Base-by-base conservation (phyloP, 345 rosid species). In the Toxicodendron radicans region DNA sequence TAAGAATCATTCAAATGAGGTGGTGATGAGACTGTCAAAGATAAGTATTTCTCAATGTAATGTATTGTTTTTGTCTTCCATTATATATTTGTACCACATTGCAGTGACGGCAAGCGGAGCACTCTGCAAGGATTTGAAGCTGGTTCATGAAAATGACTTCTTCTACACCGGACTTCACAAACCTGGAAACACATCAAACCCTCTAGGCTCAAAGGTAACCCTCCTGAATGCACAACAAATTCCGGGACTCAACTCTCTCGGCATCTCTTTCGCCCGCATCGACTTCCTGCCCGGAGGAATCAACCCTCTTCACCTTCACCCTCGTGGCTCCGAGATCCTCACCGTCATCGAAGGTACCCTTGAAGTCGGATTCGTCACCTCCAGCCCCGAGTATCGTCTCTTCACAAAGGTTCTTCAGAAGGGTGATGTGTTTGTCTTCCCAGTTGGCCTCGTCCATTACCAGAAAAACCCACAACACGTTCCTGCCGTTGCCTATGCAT, bases 231-330 rank as follows among this genome's bases (percentile, higher is more conserved):
- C 17, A 3, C 51, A 14, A 11, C 49, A 52, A 16, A 13, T 73
- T 30, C 33, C 60, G 14, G 75, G 75, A 38, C 75, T 73, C n/a
- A 62, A 73, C 69, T 62, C 69, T 33, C 75, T 62, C 14, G 75
- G 75, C 12, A 17, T 73, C 4, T 63, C 75, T 14, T 3, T 73
- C 1, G 69, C n/a, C 1, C 68, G 75, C 21, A 0, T 63, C 7
- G 75, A 63, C 43, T 63, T 0, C 21, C 69, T 60, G 23, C 52
- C 62, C 8, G 0, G 3, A 0, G 75, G 75, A 7, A 0, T 73
- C 0, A 63, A 62, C 57, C 75, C 75, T 7, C 69, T 61, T 1
- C 75, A 46, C 49, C 7, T 32, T 33, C 72, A 68, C 72, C 72
- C 72, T 18, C 60, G 72, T 20, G 72, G 5, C 43, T 16, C 77